Evolutionary conservation across 225 moss, liverwort and hornwort species (phyloP), one percentile per base, ranked within the genome.

Genomic region (Physcomitrium patens): DNA sequence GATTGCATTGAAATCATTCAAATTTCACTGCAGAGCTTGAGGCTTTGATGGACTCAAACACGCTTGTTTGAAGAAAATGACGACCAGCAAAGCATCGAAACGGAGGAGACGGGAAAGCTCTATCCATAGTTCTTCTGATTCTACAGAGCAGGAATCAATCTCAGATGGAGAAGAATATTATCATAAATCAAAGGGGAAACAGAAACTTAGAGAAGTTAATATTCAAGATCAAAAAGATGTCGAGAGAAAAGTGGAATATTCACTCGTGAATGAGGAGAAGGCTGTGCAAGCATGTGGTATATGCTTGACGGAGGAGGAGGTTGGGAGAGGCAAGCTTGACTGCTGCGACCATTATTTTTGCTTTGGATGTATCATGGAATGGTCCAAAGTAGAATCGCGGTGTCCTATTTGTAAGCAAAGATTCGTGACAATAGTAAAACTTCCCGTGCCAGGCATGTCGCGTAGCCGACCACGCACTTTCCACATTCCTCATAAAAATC

Each of bases 311-410:
- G 92, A 92, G 65, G 91, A 89, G 31, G 93, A 84, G 68, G 88
- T 82, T 26, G 94, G 91, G 75, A 84, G 94, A 71, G 97, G 97
- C 9, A 93, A 91, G 74, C 85, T 97, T 65, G 97, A 97, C 71
- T 97, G 97, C 67, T 97, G 97, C 70, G 93, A 97, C 22, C 97
- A 97, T 66, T 91, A 78, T 71, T 97, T 93, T 66, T 97, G 97
- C 71, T 97, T 97, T 67, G 92, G 75, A 60, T 97, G 97, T 80
- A 97, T 97, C 77, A 93, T 97, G 97, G 97, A 97, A 69, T 97
- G 97, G 97, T 80, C 92, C 20, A 97, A 97, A 81, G 90, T 97
- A 26, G 94, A 94, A 71, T 97, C 97, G 7, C 83, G 87, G 63
- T 97, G 97, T 73, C 97, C 97, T 7, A 91, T 91, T 63, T 97